Evolutionary conservation across 2,329 filamentous ascomycete genomes (phyloP), one percentile per base, ranked within the genome.

Genomic region (Lecanicillium sp.): DNA sequence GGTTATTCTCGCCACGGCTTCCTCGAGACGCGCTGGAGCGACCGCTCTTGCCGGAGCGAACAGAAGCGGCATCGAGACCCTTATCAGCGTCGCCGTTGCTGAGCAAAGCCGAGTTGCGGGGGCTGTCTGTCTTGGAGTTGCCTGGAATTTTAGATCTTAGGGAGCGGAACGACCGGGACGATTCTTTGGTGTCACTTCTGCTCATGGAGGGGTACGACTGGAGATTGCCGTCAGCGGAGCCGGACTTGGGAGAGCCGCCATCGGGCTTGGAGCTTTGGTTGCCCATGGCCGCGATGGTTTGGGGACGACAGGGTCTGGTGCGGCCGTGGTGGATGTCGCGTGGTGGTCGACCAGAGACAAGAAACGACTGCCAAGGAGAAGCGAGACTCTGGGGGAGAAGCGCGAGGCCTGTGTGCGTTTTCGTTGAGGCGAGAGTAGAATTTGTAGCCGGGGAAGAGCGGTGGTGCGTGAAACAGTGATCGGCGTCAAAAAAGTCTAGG

Each of bases 171-270:
- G 90, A 96, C 55, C 90, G 86, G 26, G 86, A 81, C 6, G 90
- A 96, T 56, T 95, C 90, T 65, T 90, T 91, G 23, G 91, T 97
- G 63, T 97, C 91, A 49, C 90, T 89, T 64, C 86, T 86, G 69
- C 84, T 87, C 64, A 97, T 91, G 23, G 91, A 95, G 23, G 90
- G 91, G 66, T 93, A 95, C 24, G 88, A 87, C 66, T 89, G 85
- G 51, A 96, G 72, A 37, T 56, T 48, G 20, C 57, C 61, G 52
- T 78, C 74, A 51, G 64, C 62, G 51, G 70, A 69, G 51, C 67
- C 63, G 44, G 65, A 64, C 35, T 86, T 59, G 51, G 69, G 62
- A 51, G 63, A 66, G 51, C 67, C 67, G 56, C 72, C 71, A 58
- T 72, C 67, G 62, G 79, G 75, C 59, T 78, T 80, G 58, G 86